phyloP scores from a whole-genome alignment of 2,329 filamentous ascomycete species.

The Pyrenophora graminea region DNA sequence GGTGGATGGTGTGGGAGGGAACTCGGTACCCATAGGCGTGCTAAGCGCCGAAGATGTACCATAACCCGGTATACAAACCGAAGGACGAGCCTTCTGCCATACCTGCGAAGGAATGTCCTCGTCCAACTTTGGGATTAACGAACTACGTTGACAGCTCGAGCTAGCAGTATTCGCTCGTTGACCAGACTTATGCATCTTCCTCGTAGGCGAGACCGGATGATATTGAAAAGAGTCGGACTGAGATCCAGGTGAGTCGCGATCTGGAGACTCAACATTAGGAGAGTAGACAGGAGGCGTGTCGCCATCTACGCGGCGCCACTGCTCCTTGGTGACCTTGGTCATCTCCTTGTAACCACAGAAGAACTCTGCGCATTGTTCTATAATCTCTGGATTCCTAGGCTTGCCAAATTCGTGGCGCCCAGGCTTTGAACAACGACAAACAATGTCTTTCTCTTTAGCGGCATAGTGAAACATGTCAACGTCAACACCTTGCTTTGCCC shows the following conservation, averaged over 20 bases:
- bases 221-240: background rate
- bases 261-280: background rate
- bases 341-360: conserved; percentile 6
- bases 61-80: conserved; percentile 1
- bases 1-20: background rate
- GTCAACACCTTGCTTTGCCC: conserved; percentile 6
- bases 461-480: conserved; percentile 22
- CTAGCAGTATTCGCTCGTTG: background rate
- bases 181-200: too few species aligned
- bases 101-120: conserved; percentile 18
- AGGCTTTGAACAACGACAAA: conserved; percentile 21
- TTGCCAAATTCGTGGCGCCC: background rate
- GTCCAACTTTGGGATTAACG: background rate
- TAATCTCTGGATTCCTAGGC: conserved; percentile 15
- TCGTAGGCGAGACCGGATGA: too few species aligned
- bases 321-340: conserved; percentile 8
- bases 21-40: conserved; percentile 21
- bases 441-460: conserved; percentile 7
- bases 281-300: conserved; percentile 7
- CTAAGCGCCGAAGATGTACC: conserved; percentile 4
- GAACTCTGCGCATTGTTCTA: conserved; percentile 21
- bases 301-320: conserved; percentile 15
- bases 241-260: background rate
- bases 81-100: conserved; percentile 21
- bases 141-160: background rate